These are phyloP conservation scores for Rubroboletus pulcherrimus DNA, from an alignment of 768 basidiomycete species.

Conservation along the genomic window DNA sequence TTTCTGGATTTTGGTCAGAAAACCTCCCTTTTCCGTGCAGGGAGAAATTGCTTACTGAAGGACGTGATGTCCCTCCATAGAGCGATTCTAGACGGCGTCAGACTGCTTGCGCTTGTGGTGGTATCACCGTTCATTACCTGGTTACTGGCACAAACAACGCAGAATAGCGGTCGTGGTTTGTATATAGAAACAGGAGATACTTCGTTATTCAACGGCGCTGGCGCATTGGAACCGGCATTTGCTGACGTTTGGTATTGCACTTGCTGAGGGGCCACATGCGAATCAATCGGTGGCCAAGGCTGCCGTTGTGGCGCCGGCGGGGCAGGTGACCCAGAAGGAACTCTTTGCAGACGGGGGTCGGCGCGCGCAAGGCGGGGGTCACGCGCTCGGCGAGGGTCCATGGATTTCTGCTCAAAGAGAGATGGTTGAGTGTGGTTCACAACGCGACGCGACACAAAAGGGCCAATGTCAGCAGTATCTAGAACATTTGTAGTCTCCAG, in stretches of 20 bases:
- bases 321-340: constrained; percentile 38
- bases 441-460: constrained; percentile 9
- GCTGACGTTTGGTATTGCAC: constrained; percentile 14
- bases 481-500: constrained; percentile 79
- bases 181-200: constrained; percentile 31
- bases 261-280: constrained; percentile 14
- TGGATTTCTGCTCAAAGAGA: constrained; percentile 28
- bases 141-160: constrained; percentile 99
- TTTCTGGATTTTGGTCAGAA: constrained; percentile 51
- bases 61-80: constrained; percentile 96
- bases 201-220: constrained; percentile 2
- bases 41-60: constrained; percentile 58
- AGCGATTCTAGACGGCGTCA: constrained; percentile 67
- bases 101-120: not conserved
- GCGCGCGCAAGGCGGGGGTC: constrained; percentile 75
- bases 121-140: constrained; percentile 51
- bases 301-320: constrained; percentile 24
- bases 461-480: constrained; percentile 86
- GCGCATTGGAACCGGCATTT: constrained; percentile 3
- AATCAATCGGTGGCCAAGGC: constrained; percentile 22
- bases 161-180: constrained; percentile 81
- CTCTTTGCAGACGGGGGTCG: constrained; percentile 60
- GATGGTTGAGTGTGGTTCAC: constrained; percentile 16
- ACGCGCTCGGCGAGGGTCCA: constrained; percentile 80
- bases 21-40: not conserved